These are phyloP conservation scores for Pythium myriotylum DNA, from an alignment of 352 stramenopile species.

Conservation along the genomic window DNA sequence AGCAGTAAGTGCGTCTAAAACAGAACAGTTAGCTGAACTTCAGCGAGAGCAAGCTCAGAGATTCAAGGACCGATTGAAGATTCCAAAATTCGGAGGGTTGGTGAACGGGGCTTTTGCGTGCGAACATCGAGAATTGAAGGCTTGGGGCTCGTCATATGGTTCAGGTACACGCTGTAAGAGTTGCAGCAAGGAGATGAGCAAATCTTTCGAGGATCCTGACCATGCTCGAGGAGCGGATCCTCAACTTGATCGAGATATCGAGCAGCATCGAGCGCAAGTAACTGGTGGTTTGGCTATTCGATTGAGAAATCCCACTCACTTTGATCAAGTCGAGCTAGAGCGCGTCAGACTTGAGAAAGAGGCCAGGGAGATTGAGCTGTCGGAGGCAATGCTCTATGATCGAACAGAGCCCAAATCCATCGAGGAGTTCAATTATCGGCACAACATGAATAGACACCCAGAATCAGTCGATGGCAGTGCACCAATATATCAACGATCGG, in stretches of 20 bases:
- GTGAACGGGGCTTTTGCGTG: slow-evolving; percentile 48
- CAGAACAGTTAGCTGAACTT: slow-evolving; percentile 34
- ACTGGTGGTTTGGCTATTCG: slow-evolving; percentile 42
- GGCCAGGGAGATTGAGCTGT: slow-evolving; percentile 46
- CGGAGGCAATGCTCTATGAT: slow-evolving; percentile 63
- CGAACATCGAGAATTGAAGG: slow-evolving; percentile 62
- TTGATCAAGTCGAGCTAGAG: slow-evolving; percentile 57
- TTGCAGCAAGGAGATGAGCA: slow-evolving; percentile 71
- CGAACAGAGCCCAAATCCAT: slow-evolving; percentile 61
- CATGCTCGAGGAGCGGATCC: slow-evolving; percentile 48
- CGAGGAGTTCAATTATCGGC: slow-evolving; percentile 71
- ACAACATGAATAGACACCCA: slow-evolving; percentile 51
- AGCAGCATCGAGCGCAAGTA: slow-evolving; percentile 47
- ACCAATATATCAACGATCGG: slow-evolving; percentile 48
- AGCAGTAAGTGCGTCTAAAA: slow-evolving; percentile 41
- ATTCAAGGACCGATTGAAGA: slow-evolving; percentile 41
- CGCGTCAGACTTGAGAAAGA: slow-evolving; percentile 76
- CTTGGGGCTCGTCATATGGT: slow-evolving; percentile 68
- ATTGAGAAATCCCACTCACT: slow-evolving; percentile 41
- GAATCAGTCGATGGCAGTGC: slow-evolving; percentile 35
- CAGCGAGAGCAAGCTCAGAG: slow-evolving; percentile 34
- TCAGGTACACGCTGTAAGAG: slow-evolving; percentile 58
- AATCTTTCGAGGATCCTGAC: slow-evolving; percentile 54
- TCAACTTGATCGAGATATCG: slow-evolving; percentile 53
- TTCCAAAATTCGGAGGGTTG: slow-evolving; percentile 58